Percentiles rank a stretch among this genome's conserved stretches.
phyloP scores from a whole-genome alignment of 164 flowering plant species.

The Umbellularia californica region DNA sequence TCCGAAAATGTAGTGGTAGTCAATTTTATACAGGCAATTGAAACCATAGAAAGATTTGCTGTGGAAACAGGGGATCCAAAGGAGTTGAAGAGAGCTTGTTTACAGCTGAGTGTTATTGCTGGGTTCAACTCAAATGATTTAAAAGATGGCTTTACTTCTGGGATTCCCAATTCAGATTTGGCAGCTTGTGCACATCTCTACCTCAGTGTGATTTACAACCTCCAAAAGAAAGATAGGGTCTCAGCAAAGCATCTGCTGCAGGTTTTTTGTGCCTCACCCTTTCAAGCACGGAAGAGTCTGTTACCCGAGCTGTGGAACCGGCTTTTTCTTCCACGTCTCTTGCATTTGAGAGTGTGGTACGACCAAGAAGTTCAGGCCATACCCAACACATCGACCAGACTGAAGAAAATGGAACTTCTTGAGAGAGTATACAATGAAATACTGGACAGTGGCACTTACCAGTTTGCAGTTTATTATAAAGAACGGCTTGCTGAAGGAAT shows the following conservation, averaged over 20 bases:
- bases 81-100: conserved; percentile 52
- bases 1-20: conserved; percentile 36
- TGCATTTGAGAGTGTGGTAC: conserved; percentile 61
- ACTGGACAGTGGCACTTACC: conserved; percentile 57
- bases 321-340: conserved; percentile 58
- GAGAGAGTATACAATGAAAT: conserved; percentile 54
- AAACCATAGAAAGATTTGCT: conserved; percentile 42
- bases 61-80: conserved; percentile 32
- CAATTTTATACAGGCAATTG: conserved; percentile 60
- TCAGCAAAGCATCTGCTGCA: conserved; percentile 69
- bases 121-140: conserved; percentile 51
- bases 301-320: conserved; percentile 63
- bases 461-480: conserved; percentile 70
- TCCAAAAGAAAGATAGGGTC: conserved; percentile 56
- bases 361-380: conserved; percentile 49
- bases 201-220: conserved; percentile 56
- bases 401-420: conserved; percentile 48
- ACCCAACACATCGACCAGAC: conserved; percentile 28
- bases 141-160: conserved; percentile 53
- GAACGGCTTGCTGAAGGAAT: conserved; percentile 68
- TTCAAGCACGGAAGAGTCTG: conserved; percentile 45
- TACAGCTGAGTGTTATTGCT: conserved; percentile 58
- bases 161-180: conserved; percentile 51
- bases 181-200: conserved; percentile 82
- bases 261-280: conserved; percentile 70